Percentiles rank a stretch among this genome's conserved stretches.
Evolutionary conservation across 1,284 basidiomycete species (phyloP).

Genomic region (Thelephora terrestris): DNA sequence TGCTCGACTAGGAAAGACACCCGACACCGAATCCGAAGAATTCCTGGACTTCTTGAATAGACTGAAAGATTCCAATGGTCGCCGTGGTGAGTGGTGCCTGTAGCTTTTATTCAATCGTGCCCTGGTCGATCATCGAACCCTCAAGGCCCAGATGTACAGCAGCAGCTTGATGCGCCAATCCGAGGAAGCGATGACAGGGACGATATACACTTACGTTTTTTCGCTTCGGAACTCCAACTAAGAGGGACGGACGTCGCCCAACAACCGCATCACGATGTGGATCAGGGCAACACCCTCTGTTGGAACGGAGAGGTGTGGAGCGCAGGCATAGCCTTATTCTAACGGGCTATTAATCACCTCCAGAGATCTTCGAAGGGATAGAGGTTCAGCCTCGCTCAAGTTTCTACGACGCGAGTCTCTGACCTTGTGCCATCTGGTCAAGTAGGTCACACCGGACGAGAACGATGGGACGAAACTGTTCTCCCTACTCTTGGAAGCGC

Average conservation of each 20-base stretch:
- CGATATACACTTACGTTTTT: constrained; percentile 38
- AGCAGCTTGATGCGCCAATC: constrained; percentile 12
- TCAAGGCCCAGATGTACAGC: constrained; percentile 57
- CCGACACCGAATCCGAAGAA: no score
- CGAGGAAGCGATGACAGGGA: neutral
- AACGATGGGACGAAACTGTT: constrained; percentile 77
- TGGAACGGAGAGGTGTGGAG: constrained; percentile 83
- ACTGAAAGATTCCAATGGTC: no score
- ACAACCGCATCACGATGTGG: constrained; percentile 57
- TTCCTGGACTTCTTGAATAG: no score
- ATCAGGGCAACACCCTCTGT: constrained; percentile 56
- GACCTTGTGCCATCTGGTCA: neutral
- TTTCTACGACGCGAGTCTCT: neutral
- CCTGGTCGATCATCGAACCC: neutral
- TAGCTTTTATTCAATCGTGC: neutral
- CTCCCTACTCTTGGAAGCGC: constrained; percentile 30
- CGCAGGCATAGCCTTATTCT: constrained; percentile 1
- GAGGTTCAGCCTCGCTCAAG: constrained; percentile 30
- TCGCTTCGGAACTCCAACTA: constrained; percentile 72
- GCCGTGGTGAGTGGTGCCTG: no score
- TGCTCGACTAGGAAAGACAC: no score
- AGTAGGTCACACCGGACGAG: constrained; percentile 41
- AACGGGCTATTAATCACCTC: neutral
- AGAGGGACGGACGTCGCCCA: constrained; percentile 51
- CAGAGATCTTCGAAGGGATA: constrained; percentile 69